Evolutionary conservation across 1,139 yeast species (phyloP).

Genomic region (Blastobotrys buckinghamii): DNA sequence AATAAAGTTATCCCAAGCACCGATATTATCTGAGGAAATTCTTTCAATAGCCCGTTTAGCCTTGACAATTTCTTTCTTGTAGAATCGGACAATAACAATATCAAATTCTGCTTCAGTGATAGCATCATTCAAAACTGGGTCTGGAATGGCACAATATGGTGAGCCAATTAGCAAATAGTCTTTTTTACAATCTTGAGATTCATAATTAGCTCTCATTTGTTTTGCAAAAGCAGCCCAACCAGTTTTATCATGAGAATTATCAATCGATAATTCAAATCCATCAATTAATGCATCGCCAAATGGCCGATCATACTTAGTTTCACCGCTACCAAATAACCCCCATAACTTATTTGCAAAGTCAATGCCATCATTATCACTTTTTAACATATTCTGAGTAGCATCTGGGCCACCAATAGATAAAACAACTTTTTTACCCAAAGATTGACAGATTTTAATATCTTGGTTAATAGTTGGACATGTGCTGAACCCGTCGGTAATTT

Average conservation of each 20-base stretch:
- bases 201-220: constrained; percentile 60
- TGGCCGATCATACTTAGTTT: constrained; percentile 50
- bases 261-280: constrained; percentile 70
- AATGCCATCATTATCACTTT: constrained; percentile 47
- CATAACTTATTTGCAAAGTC: constrained; percentile 70
- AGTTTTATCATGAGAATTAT: constrained; percentile 44
- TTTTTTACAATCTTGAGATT: constrained; percentile 34
- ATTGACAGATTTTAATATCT: constrained; percentile 71
- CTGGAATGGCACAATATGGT: constrained; percentile 92
- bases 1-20: constrained; percentile 75
- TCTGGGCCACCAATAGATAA: constrained; percentile 84
- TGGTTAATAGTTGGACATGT: constrained; percentile 40
- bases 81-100: constrained; percentile 86
- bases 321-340: constrained; percentile 86
- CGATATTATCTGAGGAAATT: constrained; percentile 45
- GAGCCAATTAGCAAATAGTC: constrained; percentile 94
- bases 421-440: constrained; percentile 61
- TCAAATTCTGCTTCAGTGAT: constrained; percentile 60
- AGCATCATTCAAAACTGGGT: constrained; percentile 68
- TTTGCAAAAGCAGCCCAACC: constrained; percentile 50
- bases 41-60: constrained; percentile 37
- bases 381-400: constrained; percentile 45
- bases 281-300: constrained; percentile 61
- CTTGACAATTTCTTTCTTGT: constrained; percentile 78
- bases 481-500: constrained; percentile 20